Evolutionary conservation across 116 monocot genomes (phyloP).

Genomic region (Trichopus zeylanicus): DNA sequence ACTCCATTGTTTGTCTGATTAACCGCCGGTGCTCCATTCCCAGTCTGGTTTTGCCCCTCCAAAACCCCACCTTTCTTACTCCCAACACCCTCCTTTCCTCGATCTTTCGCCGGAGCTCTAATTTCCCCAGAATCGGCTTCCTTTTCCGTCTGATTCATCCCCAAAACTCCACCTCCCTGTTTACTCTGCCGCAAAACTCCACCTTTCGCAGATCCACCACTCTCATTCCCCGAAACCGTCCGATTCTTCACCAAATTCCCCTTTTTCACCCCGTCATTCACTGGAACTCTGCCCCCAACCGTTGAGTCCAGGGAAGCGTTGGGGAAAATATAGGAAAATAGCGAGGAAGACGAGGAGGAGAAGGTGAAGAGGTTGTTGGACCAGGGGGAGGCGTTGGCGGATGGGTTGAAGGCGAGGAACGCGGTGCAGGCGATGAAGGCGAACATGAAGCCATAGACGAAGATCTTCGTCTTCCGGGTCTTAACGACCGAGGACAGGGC

Average conservation of each 20-base stretch:
- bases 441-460: constrained; percentile 40
- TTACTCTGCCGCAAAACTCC: neutral
- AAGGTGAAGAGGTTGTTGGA: constrained; percentile 36
- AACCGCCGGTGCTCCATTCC: neutral
- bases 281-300: neutral
- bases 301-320: constrained; percentile 14
- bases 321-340: constrained; percentile 51
- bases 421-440: constrained; percentile 64
- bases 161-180: neutral
- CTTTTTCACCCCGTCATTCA: neutral
- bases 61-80: constrained; percentile 1
- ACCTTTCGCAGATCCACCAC: neutral
- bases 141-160: neutral
- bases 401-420: constrained; percentile 59
- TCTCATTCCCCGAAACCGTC: constrained; percentile 2
- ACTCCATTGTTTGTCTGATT: neutral
- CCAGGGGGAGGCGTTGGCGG: constrained; percentile 26
- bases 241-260: neutral
- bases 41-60: neutral
- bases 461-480: constrained; percentile 43
- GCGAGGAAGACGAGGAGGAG: constrained; percentile 21
- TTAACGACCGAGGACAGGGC: constrained; percentile 12
- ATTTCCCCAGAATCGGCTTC: neutral
- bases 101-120: neutral
- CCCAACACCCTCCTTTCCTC: constrained; percentile 4